Base-by-base conservation (phyloP, 2,329 filamentous ascomycete species). In the Epichloe baconii region DNA sequence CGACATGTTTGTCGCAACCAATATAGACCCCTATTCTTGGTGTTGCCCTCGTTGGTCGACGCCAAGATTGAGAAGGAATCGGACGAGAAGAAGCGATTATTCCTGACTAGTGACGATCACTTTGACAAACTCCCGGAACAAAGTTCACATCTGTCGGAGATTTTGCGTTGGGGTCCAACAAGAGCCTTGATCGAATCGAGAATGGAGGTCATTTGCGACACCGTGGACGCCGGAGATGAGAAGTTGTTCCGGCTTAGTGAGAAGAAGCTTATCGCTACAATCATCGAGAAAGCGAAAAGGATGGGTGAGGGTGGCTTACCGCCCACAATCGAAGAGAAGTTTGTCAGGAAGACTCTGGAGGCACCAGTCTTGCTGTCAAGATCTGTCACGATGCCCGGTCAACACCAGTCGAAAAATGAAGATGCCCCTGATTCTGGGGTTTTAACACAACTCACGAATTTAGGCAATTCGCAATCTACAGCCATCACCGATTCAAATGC, bases 1-100 rank as follows among this genome's bases (percentile, higher is more conserved):
- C 36, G 82, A 89, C 53, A 70, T 97, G n/a, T 85, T 86, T 60
- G 69, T 97, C 53, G 88, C 91, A 8, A 95, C 93, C 1, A 79
- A 82, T 2, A 73, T 95, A 50, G 93, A 98, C 65, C 78, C 5
- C 63, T 96, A 3, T 97, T 97, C 69, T 73, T 97, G 48, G 64
- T 95, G 3, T 71, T 97, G 1, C 86, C 91, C 0, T 77, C 82
- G 4, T 74, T 97, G 2, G 69, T 72, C 1, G 66, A 78, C 40
- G 59, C 68, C 36, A 64, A 66, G 48, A 49, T 61, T 3, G 57
- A 69, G 12, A 71, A 72, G 44, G 59, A 64, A 11, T 70, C 71
- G 23, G 70, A 75, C 46, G 66, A 71, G 2, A 62, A 69, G 41
- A 86, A 82, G 61, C 76, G 76, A 43, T 72, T 83, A 48, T 88